phyloP scores from a whole-genome alignment of 2,329 filamentous ascomycete genomes.

The Calonectria montana region DNA sequence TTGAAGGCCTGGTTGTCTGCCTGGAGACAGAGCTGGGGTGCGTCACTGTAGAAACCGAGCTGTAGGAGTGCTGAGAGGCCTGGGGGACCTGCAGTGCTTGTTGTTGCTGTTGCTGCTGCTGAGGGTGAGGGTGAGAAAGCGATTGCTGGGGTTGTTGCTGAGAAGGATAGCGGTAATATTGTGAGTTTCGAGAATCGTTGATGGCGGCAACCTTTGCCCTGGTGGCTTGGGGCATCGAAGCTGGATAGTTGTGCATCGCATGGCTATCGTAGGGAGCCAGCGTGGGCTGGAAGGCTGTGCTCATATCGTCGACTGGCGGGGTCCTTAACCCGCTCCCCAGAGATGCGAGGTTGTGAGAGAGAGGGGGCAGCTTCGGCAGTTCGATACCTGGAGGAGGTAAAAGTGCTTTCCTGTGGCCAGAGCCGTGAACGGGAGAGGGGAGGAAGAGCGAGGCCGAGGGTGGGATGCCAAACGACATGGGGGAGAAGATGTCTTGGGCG shows the following conservation, averaged over 20 bases:
- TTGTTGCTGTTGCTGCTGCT: constrained; percentile 25
- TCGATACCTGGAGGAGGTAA: constrained; percentile 29
- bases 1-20: constrained; percentile 51
- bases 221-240: constrained; percentile 47
- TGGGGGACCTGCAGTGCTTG: constrained; percentile 23
- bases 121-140: not conserved
- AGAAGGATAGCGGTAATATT: constrained; percentile 46
- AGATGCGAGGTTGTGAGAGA: constrained; percentile 30
- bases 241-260: constrained; percentile 55
- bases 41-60: constrained; percentile 31
- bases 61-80: constrained; percentile 30
- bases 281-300: constrained; percentile 61
- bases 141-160: constrained; percentile 38
- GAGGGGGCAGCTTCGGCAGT: constrained; percentile 38
- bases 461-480: constrained; percentile 46
- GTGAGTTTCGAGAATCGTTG: constrained; percentile 48
- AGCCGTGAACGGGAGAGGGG: constrained; percentile 36
- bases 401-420: constrained; percentile 31
- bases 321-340: constrained; percentile 58
- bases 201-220: constrained; percentile 45
- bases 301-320: constrained; percentile 65
- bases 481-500: constrained; percentile 4
- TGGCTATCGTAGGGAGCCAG: constrained; percentile 61
- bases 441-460: constrained; percentile 36
- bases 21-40: constrained; percentile 33